Percentiles rank a stretch among this genome's conserved stretches.
Evolutionary conservation across 2,329 filamentous ascomycete species (phyloP).

Genomic region (Sarocladium oryzae): DNA sequence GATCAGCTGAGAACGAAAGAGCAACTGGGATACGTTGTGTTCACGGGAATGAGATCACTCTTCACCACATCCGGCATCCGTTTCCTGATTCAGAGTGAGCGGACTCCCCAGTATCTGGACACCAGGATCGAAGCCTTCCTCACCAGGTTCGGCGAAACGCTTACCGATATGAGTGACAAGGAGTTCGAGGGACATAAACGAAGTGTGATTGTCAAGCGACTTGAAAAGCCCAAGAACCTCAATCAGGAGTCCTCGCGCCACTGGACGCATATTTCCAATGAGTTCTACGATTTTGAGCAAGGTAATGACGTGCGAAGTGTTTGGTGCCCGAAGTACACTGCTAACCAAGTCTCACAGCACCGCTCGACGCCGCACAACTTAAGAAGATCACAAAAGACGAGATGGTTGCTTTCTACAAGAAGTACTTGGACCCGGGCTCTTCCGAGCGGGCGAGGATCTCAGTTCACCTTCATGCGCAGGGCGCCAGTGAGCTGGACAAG

Average conservation of each 20-base stretch:
- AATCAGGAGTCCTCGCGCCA: conserved; percentile 75
- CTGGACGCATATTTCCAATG: conserved; percentile 78
- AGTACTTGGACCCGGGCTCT: conserved; percentile 70
- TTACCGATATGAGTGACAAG: conserved; percentile 70
- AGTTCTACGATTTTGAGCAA: conserved; percentile 85
- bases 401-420: conserved; percentile 70
- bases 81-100: conserved; percentile 90
- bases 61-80: conserved; percentile 78
- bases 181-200: conserved; percentile 90
- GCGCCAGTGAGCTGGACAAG: conserved; percentile 37
- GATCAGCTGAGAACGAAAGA: conserved; percentile 95
- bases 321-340: not conserved
- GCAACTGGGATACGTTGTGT: conserved; percentile 94
- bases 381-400: conserved; percentile 71
- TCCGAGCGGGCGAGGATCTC: conserved; percentile 71
- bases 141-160: conserved; percentile 53
- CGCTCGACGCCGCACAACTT: conserved; percentile 70
- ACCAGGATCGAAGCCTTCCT: conserved; percentile 83
- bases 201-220: conserved; percentile 75
- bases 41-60: conserved; percentile 60
- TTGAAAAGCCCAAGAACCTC: conserved; percentile 91
- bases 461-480: conserved; percentile 75
- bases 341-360: conserved; percentile 40
- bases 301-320: conserved; percentile 44
- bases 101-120: conserved; percentile 76